phyloP scores from a whole-genome alignment of 495 filamentous ascomycete genomes.

The Penicillium parvum region DNA sequence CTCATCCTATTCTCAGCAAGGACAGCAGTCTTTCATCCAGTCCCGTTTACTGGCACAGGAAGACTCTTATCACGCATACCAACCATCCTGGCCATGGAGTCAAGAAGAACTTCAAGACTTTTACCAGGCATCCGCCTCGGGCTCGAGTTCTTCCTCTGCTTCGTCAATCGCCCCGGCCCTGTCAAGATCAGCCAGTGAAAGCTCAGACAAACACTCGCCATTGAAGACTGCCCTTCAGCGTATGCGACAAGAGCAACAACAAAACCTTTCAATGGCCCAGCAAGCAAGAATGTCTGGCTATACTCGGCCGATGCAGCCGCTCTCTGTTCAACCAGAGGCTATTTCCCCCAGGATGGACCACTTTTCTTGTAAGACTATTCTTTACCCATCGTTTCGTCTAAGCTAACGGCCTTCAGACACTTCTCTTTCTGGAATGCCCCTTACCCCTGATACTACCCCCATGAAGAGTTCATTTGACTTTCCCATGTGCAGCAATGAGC shows the following conservation, averaged over 20 bases:
- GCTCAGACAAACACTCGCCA: slow-evolving; percentile 15
- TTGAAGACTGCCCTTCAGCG: slow-evolving; percentile 15
- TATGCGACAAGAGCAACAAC: slow-evolving; percentile 19
- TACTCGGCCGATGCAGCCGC: slow-evolving; percentile 26
- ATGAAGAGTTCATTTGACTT: slow-evolving; percentile 40
- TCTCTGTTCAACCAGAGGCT: slow-evolving; percentile 39
- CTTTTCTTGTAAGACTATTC: slow-evolving; percentile 24
- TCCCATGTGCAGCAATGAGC: slow-evolving; percentile 32
- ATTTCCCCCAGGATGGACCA: slow-evolving; percentile 44
- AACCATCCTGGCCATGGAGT: slow-evolving; percentile 26
- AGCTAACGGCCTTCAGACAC: no score
- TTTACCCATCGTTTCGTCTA: no score
- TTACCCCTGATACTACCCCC: slow-evolving; percentile 48
- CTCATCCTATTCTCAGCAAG: slow-evolving; percentile 9
- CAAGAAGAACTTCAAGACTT: slow-evolving; percentile 37
- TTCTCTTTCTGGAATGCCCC: no score
- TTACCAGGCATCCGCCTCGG: slow-evolving; percentile 11
- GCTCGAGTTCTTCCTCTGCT: slow-evolving; percentile 9
- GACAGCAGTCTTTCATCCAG: slow-evolving; percentile 10
- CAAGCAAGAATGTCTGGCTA: slow-evolving; percentile 18
- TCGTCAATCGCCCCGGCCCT: slow-evolving; percentile 17
- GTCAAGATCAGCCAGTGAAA: slow-evolving; percentile 23
- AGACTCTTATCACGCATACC: slow-evolving; percentile 16
- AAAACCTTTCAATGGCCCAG: slow-evolving; percentile 5
- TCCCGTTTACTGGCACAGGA: slow-evolving; percentile 4